Base-by-base conservation (phyloP, 2,329 filamentous ascomycete species). In the Thelonectria rubi region DNA sequence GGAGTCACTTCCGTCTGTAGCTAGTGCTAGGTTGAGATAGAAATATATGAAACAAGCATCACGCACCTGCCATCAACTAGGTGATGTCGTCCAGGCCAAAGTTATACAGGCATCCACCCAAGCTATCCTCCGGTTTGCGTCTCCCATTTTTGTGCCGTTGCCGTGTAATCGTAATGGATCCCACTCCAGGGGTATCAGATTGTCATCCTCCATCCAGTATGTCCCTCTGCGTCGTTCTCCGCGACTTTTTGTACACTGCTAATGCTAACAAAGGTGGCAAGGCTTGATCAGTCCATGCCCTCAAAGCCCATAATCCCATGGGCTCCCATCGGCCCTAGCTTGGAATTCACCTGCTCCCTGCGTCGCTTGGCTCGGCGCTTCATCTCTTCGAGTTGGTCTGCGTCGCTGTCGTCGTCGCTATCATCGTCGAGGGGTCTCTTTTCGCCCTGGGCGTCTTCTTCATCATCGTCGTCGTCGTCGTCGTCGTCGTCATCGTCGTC, bases 221-320 rank as follows among this genome's bases (percentile, higher is more conserved):
- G 20, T 21, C 15, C 7, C 21, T 20, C 42, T 18, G 5, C 46
- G 5, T 30, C 49, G 26, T 50, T 51, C 21, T 64, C 43, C n/a
- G n/a, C n/a, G 11, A 39, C 56, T 26, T 47, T 30, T 26, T 12
- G n/a, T 47, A 47, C 24, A 39, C 15, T 18, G 32, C 8, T n/a
- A 11, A 39, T 37, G 15, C 15, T 40, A 39, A 45, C 15, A 49
- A n/a, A 43, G 47, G 26, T 6, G 20, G 14, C 5, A 20, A 26
- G 4, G 5, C 40, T 65, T 63, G 83, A 59, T 83, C 81, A 83
- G 59, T 83, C 81, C 65, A 84, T 60, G 8, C 79, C 81, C 12
- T 81, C 79, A 61, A 85, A 84, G 5, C 79, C 80, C 65, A 84
- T 69, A n/a, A 85, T 77, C 50, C 82, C 82, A 46, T 85, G 82